phyloP scores from a whole-genome alignment of 306 rosid species.

The barrel medic (Medicago truncatula) region DNA sequence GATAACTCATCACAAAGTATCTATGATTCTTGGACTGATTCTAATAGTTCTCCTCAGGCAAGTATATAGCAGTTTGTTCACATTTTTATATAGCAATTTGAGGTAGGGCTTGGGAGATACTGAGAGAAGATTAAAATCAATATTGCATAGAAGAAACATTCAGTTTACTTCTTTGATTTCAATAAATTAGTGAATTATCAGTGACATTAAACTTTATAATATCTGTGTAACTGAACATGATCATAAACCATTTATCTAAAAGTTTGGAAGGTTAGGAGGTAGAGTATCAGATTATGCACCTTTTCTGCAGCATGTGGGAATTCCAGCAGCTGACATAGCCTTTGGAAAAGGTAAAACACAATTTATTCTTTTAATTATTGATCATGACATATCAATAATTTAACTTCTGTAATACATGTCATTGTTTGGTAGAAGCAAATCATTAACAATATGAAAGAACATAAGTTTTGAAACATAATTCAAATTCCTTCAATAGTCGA shows the following conservation, averaged over 20 bases:
- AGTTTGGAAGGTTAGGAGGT: slow-evolving; percentile 71
- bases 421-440: too few relatives aligned
- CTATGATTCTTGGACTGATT: slow-evolving; percentile 66
- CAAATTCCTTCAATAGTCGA: too few relatives aligned
- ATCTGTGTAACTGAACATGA: not conserved
- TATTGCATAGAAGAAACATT: too few relatives aligned
- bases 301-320: slow-evolving; percentile 76
- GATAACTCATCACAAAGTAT: slow-evolving; percentile 70
- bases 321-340: slow-evolving; percentile 61
- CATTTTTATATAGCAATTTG: too few relatives aligned
- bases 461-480: too few relatives aligned
- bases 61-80: slow-evolving; percentile 20
- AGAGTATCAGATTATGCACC: slow-evolving; percentile 76
- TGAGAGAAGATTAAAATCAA: too few relatives aligned
- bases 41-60: slow-evolving; percentile 56
- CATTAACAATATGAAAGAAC: not conserved
- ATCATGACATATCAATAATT: too few relatives aligned
- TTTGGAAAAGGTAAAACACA: slow-evolving; percentile 60
- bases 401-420: too few relatives aligned
- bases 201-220: too few relatives aligned
- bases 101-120: too few relatives aligned
- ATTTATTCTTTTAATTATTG: slow-evolving; percentile 21
- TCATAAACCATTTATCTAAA: slow-evolving; percentile 30
- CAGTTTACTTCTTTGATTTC: too few relatives aligned
- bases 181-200: too few relatives aligned